A percentile compares a stretch with the other conserved stretches of the same genome.
phyloP scores from a whole-genome alignment of 1,284 basidiomycete genomes.

The Trichosporon faecale region DNA sequence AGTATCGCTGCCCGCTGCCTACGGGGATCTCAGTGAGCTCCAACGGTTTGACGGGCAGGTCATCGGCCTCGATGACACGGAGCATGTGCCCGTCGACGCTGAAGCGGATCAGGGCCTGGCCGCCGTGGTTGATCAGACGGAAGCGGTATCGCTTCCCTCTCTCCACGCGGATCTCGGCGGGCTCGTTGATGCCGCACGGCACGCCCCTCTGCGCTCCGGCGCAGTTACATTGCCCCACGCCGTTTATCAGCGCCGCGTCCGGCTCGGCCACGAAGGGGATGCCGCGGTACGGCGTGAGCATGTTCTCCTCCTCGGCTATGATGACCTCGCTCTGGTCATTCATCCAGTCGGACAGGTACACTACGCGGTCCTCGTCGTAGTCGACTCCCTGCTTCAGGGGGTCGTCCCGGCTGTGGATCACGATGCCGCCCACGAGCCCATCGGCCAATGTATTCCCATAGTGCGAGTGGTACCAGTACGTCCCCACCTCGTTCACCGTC shows the following conservation, averaged over 20 bases:
- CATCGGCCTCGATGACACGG: conserved; percentile 34
- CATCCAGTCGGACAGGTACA: conserved; percentile 33
- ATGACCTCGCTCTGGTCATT: conserved; percentile 31
- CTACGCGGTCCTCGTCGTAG: conserved; percentile 34
- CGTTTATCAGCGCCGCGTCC: conserved; percentile 34
- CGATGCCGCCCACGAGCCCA: conserved; percentile 33
- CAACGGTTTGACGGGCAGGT: conserved; percentile 26
- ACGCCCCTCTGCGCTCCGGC: not conserved
- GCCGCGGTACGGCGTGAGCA: conserved; percentile 9
- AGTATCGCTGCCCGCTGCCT: conserved; percentile 39
- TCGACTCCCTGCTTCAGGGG: conserved; percentile 27
- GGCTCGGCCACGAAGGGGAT: conserved; percentile 16
- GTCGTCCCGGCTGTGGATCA: conserved; percentile 35
- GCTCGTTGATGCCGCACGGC: conserved; percentile 4
- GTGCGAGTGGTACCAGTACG: conserved; percentile 43
- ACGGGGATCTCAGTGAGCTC: conserved; percentile 28
- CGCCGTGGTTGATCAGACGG: conserved; percentile 26
- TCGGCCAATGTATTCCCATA: conserved; percentile 37
- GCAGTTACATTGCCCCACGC: conserved; percentile 23
- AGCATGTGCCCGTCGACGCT: conserved; percentile 34
- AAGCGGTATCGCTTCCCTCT: conserved; percentile 20
- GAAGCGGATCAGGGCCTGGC: conserved; percentile 19
- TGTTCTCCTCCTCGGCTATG: conserved; percentile 15
- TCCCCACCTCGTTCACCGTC: conserved; percentile 32
- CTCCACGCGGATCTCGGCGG: conserved; percentile 5